A percentile compares a stretch with the other conserved stretches of the same genome.
Evolutionary conservation across 371 early-diverging fungal genomes (phyloP).

Genomic region (Umbelopsis sp.): DNA sequence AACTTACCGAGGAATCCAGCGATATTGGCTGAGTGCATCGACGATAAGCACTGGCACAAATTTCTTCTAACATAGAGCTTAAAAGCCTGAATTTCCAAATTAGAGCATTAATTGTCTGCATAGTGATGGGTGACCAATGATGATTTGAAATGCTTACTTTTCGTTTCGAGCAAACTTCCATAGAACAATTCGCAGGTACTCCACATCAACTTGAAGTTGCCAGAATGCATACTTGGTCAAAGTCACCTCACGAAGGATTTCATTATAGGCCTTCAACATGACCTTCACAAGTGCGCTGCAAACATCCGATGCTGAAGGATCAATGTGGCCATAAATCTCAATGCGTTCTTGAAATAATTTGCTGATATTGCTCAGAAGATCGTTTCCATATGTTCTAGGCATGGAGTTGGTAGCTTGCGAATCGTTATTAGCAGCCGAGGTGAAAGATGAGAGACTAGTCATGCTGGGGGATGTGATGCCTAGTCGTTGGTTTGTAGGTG

Average conservation of each 20-base stretch:
- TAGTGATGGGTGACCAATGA: not conserved
- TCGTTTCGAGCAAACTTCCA: slow-evolving; percentile 46
- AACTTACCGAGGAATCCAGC: slow-evolving; percentile 34
- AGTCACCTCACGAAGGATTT: slow-evolving; percentile 53
- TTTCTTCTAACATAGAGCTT: slow-evolving; percentile 54
- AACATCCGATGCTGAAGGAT: slow-evolving; percentile 55
- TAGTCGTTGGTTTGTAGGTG: not conserved
- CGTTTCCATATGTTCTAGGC: slow-evolving; percentile 26
- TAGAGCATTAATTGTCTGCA: slow-evolving; percentile 15
- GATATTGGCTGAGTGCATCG: slow-evolving; percentile 44
- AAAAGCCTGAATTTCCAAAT: not conserved
- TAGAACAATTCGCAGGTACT: slow-evolving; percentile 51
- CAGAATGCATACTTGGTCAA: slow-evolving; percentile 52
- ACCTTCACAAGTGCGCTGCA: slow-evolving; percentile 57
- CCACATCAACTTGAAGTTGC: slow-evolving; percentile 66
- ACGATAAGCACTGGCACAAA: slow-evolving; percentile 56
- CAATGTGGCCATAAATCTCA: slow-evolving; percentile 64
- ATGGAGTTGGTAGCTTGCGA: not conserved
- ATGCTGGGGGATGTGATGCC: slow-evolving; percentile 15
- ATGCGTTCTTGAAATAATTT: slow-evolving; percentile 72
- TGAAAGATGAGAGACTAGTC: slow-evolving; percentile 15
- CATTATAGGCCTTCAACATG: slow-evolving; percentile 64
- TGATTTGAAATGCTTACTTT: slow-evolving; percentile 35
- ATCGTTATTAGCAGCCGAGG: not conserved
- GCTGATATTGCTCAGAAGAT: slow-evolving; percentile 63